Evolutionary conservation across 345 rosid genomes (phyloP), one percentile per base, ranked within the genome.

Genomic region (Pugionium dolabratum): DNA sequence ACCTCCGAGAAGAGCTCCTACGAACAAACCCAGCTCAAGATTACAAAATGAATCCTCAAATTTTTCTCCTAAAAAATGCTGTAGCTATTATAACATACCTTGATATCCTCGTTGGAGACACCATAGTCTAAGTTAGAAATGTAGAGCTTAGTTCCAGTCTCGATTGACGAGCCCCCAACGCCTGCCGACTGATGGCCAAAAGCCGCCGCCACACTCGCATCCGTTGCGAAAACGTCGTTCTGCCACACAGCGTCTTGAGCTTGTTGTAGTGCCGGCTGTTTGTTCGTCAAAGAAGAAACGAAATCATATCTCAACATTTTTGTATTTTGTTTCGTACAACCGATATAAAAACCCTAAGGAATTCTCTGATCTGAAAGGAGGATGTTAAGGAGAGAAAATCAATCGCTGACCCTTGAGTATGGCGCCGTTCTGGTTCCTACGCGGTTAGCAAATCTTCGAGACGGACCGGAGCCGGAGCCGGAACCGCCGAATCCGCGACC

Each of bases 1-100:
- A 84, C 87, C 79, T 85, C 89, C 2, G 85, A 69, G 62, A 85
- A 88, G 28, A 88, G 81, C 65, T 85, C 87, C 95, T 88, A 81
- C 66, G 54, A 36, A 70, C 11, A 66, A 73, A 61, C 4, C 40
- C 41, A 43, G 34, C 57, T 57, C 52, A 0, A 59, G 2, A 62
- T 18, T 18, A 18, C 51, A 7, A 37, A 5, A 3, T 18, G 18
- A 18, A 18, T 18, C 18, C 18, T 18, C 18, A 18, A 18, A 18
- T 18, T 18, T 18, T 18, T 18, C 18, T 18, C 18, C 18, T 18
- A 18, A 18, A 18, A 18, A 18, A 18, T 18, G 18, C 18, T 18
- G 18, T 18, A 18, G 18, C 18, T 18, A 18, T 18, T 18, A 18
- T 18, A 18, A 18, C 18, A 18, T 18, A 85, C 95, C 91, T 88